A percentile compares a stretch with the other conserved stretches of the same genome.
Conservation (phyloP, 1,139 yeast species). For the Debaryomyces nepalensis region DNA sequence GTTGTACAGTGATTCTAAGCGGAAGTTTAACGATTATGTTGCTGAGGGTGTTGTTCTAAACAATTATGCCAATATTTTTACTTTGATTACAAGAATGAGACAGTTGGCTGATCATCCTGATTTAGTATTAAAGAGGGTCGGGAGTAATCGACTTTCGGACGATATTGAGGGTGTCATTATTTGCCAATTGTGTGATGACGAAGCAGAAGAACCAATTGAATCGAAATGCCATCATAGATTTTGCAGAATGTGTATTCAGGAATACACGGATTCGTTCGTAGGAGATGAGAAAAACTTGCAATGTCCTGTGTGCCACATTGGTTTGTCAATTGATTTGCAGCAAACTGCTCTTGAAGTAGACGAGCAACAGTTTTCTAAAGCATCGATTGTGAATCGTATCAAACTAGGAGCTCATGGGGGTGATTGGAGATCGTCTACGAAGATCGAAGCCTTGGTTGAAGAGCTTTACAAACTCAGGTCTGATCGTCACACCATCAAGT, state of each 20-base stretch:
- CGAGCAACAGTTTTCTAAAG: constrained; percentile 64
- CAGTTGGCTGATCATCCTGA: constrained; percentile 99
- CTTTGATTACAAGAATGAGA: constrained; percentile 94
- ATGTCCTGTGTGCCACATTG: constrained; percentile 97
- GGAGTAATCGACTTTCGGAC: constrained; percentile 41
- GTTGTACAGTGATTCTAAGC: constrained; percentile 80
- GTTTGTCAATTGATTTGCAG: constrained; percentile 83
- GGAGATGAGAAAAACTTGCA: constrained; percentile 65
- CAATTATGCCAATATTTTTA: constrained; percentile 95
- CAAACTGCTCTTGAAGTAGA: constrained; percentile 87
- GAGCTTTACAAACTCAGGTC: constrained; percentile 86
- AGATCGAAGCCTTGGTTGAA: constrained; percentile 94
- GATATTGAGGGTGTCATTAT: constrained; percentile 66
- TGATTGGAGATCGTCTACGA: constrained; percentile 90
- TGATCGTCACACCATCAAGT: constrained; percentile 85
- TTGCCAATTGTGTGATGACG: constrained; percentile 94
- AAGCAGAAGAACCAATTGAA: constrained; percentile 95
- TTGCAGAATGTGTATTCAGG: constrained; percentile 89
- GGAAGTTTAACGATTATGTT: constrained; percentile 86
- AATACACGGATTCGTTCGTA: constrained; percentile 81
- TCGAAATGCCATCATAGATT: constrained; percentile 92
- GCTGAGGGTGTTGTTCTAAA: constrained; percentile 94
- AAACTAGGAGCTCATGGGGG: constrained; percentile 74
- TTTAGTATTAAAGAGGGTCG: constrained; percentile 75
- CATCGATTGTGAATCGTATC: constrained; percentile 87